Base-by-base conservation (phyloP, 2,329 filamentous ascomycete species). In the Fusarium haematococcum region DNA sequence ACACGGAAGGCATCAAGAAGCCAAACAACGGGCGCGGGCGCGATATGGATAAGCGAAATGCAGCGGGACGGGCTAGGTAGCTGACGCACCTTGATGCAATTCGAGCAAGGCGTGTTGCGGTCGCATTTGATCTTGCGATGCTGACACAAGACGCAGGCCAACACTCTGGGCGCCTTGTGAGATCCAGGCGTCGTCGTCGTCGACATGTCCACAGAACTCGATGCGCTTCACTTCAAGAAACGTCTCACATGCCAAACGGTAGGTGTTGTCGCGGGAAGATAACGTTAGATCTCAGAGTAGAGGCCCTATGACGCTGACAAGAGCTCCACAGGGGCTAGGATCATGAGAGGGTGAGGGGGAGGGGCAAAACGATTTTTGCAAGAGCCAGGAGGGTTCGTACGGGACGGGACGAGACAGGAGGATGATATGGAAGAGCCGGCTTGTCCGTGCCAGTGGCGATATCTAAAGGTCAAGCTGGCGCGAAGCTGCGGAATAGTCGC, bases 121-220 rank as follows among this genome's bases (percentile, higher is more conserved):
- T 91, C 89, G 80, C 89, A 91, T 79, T 90, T 90, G 81, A 91
- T 91, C 82, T 91, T 91, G 76, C 89, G 86, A 77, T 89, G 87
- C 78, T 91, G 89, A 77, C 89, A 91, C 41, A 90, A 83, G 23
- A 89, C 87, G 74, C 89, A 90, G 23, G 87, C 87, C 67, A 89
- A 81, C 56, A 89, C 84, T 74, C 88, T 83, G 16, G 83, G 80
- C 14, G 84, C 81, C 78, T 86, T 88, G 65, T 80, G 80, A 59
- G 79, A 74, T 35, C 74, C 75, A 50, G 78, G 73, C 37, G 78
- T 70, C 18, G 77, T 75, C 62, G 81, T 71, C 35, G 77, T 77
- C 69, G 82, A 83, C 82, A 83, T 84, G 70, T 75, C 78, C 75
- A 71, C 33, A 45, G 61, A 71, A 52, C 71, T 68, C 65, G 69